Base-by-base conservation (phyloP, 345 rosid genomes). In the Hibiscus syriacus region DNA sequence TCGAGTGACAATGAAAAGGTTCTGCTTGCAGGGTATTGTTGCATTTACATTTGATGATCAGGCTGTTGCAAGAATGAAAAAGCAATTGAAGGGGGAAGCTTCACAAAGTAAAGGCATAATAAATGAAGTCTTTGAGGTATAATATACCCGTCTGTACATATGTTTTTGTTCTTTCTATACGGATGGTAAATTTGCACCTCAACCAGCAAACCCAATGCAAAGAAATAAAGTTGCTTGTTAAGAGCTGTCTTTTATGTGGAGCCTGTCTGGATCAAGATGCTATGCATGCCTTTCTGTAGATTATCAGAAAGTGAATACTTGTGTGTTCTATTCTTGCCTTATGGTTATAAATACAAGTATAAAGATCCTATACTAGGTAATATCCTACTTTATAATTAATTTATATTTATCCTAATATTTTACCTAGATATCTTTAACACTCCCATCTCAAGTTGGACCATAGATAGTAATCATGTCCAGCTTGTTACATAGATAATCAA, bases 41-140 rank as follows among this genome's bases (percentile, higher is more conserved):
- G 96, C 97, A 68, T 86, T 93, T 77, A 88, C 98, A 57, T 89
- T 90, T 80, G 94, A 86, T 73, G 98, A 93, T 70, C 92, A 87
- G 73, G 84, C 87, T 73, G 92, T 85, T 77, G 86, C 85, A 64
- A 90, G 88, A 70, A 83, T 85, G 83, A 90, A 89, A 78, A 88
- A 79, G 69, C 92, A 83, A 55, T 87, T 82, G 72, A 77, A 81
- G 76, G 90, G 92, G 45, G 91, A 73, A 61, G 77, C 82, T 73
- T 86, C 92, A 7, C 96, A 86, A 64, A 87, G 96, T 78, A 86
- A 87, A 79, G 98, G 98, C 60, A 90, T 93, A 36, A 87, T 93
- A 74, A 88, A 84, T 71, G 98, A 88, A 85, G 92, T 93, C 57
- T 80, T 93, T 60, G 96, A 93, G 98, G 98, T 87, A 86, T 64